Conservation (phyloP, 108 stramenopile genomes). For the Seminavis robusta region DNA sequence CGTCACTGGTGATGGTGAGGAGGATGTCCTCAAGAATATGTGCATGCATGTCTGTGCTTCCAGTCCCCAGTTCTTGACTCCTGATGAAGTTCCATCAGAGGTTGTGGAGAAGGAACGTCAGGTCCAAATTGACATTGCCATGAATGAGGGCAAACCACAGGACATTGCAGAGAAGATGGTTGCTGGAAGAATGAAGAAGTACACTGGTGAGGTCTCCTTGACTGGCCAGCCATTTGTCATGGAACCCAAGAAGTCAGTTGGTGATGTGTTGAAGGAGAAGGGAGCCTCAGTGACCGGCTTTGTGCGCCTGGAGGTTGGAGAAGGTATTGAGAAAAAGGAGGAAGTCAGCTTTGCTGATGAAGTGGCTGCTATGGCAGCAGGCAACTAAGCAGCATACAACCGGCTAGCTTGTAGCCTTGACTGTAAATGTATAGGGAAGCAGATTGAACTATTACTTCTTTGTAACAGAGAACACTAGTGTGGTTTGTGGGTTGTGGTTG, state of each 20-base stretch:
- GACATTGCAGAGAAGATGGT: conserved; percentile 85
- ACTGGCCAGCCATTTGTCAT: conserved; percentile 78
- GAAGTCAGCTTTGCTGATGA: conserved; percentile 78
- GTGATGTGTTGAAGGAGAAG: conserved; percentile 64
- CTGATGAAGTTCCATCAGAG: conserved; percentile 72
- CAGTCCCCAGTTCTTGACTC: conserved; percentile 67
- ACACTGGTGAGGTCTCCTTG: conserved; percentile 66
- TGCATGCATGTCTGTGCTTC: conserved; percentile 85
- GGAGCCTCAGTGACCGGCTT: conserved; percentile 76
- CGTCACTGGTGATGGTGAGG: conserved; percentile 49
- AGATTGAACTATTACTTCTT: too few species aligned
- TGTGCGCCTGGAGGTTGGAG: conserved; percentile 72
- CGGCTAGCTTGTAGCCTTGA: too few species aligned
- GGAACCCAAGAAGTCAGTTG: conserved; percentile 68
- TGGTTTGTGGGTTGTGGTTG: too few species aligned
- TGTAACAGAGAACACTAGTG: too few species aligned
- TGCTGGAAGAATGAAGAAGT: conserved; percentile 74
- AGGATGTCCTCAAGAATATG: conserved; percentile 47
- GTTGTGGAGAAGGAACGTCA: conserved; percentile 69
- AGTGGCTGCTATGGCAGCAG: conserved; percentile 75
- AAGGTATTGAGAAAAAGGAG: conserved; percentile 82
- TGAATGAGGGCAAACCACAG: conserved; percentile 72
- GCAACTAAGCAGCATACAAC: too few species aligned
- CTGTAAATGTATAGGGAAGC: too few species aligned
- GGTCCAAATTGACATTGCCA: conserved; percentile 58